phyloP scores from a whole-genome alignment of 176 grass and related monocot genomes.

The Phragmites australis region DNA sequence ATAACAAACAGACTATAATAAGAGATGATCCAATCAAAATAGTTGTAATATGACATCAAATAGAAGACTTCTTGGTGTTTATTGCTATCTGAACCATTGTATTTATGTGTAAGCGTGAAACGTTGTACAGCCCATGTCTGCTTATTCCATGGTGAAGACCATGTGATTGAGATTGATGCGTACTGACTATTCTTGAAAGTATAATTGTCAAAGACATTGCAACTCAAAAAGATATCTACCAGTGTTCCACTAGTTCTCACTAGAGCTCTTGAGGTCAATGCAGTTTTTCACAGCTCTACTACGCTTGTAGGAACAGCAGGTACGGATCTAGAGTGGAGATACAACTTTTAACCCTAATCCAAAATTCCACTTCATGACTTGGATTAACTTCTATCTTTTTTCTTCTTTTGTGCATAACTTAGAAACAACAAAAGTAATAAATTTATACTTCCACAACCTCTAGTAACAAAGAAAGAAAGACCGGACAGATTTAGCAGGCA shows the following conservation, averaged over 20 bases:
- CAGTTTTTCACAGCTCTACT: slow-evolving; percentile 9
- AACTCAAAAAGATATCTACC: slow-evolving; percentile 13
- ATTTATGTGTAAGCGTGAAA: background rate
- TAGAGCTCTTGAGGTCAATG: background rate
- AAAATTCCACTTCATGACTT: background rate
- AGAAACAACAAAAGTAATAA: slow-evolving; percentile 2
- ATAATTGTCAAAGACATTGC: slow-evolving; percentile 7
- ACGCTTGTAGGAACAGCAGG: background rate
- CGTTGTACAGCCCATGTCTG: background rate
- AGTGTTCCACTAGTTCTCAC: background rate
- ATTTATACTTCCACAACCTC: background rate
- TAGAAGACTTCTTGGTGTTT: slow-evolving; percentile 5
- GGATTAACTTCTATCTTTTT: background rate
- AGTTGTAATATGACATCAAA: slow-evolving; percentile 11
- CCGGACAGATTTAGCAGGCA: background rate
- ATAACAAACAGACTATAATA: slow-evolving; percentile 29
- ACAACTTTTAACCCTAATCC: background rate
- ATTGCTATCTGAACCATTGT: slow-evolving; percentile 6
- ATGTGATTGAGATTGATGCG: too few relatives aligned
- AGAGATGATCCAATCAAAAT: slow-evolving; percentile 33
- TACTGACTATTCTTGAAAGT: slow-evolving; percentile 3
- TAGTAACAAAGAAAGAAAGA: slow-evolving; percentile 24
- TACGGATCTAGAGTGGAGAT: slow-evolving; percentile 1
- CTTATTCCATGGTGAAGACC: slow-evolving; percentile 1
- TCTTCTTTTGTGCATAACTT: background rate